Evolutionary conservation across 2,329 filamentous ascomycete genomes (phyloP), one percentile per base, ranked within the genome.

Genomic region (Chalaropsis thielavioides): DNA sequence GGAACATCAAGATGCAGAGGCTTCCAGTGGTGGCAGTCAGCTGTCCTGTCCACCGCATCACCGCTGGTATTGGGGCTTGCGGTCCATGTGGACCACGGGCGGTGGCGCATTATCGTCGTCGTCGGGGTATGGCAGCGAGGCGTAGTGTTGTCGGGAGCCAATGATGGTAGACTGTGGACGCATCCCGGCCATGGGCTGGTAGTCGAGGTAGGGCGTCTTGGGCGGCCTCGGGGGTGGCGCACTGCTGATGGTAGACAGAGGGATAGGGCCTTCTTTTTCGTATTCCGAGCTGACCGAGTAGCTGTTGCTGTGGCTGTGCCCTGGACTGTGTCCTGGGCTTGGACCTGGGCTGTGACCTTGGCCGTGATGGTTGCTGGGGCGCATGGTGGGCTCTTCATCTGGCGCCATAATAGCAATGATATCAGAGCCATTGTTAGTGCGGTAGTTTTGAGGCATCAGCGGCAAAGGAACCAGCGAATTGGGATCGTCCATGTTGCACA

Each of bases 41-140:
- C n/a, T n/a, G n/a, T n/a, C n/a, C n/a, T n/a, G n/a, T n/a, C n/a
- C n/a, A n/a, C n/a, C n/a, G n/a, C n/a, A n/a, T 64, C 43, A 66
- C 31, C 65, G 65, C 13, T 38, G 80, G 70, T 86, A 89, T 61
- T 88, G 86, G 0, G 92, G 92, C 74, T 96, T 96, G 69, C 86
- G 84, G 56, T 88, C 85, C 81, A 90, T 88, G 71, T 95, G 95
- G 7, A 95, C 90, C 6, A 83, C 79, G 2, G 92, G 92, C 19
- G 92, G 92, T 35, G 88, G 86, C 31, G 87, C 88, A 71, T 95
- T 88, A 56, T 41, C 54, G 41, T 85, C 83, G 58, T 85, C 86
- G 60, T 89, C 76, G 0, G 92, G 92, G 73, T 96, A 96, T 0
- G 91, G 91, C 41, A 89, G 80, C 15, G 49, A 8, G 24, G 27